Base-by-base conservation (phyloP, 2,329 filamentous ascomycete species). In the Colletotrichum zoysiae region DNA sequence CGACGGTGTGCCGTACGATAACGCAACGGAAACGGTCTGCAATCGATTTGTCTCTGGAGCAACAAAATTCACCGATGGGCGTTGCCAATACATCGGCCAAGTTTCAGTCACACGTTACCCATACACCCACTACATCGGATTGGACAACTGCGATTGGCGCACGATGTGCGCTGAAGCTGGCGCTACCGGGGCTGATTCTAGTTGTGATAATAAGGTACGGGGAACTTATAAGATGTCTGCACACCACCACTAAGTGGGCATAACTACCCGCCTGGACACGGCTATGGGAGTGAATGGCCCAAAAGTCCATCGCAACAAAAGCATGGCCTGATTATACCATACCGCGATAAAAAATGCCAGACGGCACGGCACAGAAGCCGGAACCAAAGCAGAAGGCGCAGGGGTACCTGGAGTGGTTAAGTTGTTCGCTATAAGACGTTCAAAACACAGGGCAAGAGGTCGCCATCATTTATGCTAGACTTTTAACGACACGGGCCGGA, bases 141-240 rank as follows among this genome's bases (percentile, higher is more conserved):
- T 60, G 20, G 11, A 46, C 18, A 67, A 60, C 56, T 67, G 64
- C 35, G 33, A 67, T 11, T 67, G 44, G 46, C 42, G 46, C 18
- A n/a, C 7, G 1, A 53, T 67, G 56, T 67, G 64, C 18, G 16
- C 16, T 5, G 12, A 40, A 18, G 55, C 56, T n/a, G 44, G 56
- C 18, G 56, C 46, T 12, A 67, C 44, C 5, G 64, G 64, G 12
- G 11, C 23, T 1, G 64, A 61, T 18, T 60, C 64, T 5, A 60
- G 56, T 6, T 67, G 64, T 35, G 40, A 42, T 42, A 35, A 50
- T 14, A 42, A 42, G 40, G 40, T 16, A 16, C 40, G 2, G 12
- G 40, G 3, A 16, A 1, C 1, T 3, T 16, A 9, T 5, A 5
- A 4, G 12, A 14, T 16, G 16, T 40, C 14, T 16, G 8, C 40